phyloP scores from a whole-genome alignment of 2,329 filamentous ascomycete species.

The Phaeosphaeria sp. region DNA sequence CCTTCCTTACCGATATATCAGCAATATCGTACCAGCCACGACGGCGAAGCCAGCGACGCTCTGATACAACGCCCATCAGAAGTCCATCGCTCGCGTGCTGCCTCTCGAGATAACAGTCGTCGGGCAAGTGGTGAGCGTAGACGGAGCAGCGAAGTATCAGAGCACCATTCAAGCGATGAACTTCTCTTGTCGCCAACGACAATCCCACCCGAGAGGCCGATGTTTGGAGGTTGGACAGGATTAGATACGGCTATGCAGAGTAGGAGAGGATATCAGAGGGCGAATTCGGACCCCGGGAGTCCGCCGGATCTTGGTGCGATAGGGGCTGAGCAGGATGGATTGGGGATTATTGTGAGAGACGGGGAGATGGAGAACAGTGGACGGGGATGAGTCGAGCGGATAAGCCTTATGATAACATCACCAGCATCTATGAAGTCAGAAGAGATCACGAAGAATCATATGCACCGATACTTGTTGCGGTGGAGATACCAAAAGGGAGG shows the following conservation, averaged over 20 bases:
- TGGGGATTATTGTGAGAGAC: slow-evolving; percentile 11
- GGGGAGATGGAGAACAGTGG: not conserved
- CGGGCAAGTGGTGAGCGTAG: slow-evolving; percentile 8
- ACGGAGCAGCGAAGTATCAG: slow-evolving; percentile 1
- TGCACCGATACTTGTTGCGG: no score
- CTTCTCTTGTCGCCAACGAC: not conserved
- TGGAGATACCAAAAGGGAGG: no score
- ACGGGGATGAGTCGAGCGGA: no score
- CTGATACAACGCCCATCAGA: slow-evolving; percentile 17
- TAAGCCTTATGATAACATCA: no score
- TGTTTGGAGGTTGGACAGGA: slow-evolving; percentile 11
- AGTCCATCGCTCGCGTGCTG: slow-evolving; percentile 10
- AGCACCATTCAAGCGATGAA: not conserved
- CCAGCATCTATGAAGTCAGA: no score
- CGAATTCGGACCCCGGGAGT: slow-evolving; percentile 19
- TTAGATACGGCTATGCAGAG: slow-evolving; percentile 10
- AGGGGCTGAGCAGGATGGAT: slow-evolving; percentile 1
- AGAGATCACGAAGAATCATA: no score
- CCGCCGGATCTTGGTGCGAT: slow-evolving; percentile 6
- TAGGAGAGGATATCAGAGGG: slow-evolving; percentile 17
- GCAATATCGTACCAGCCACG: slow-evolving; percentile 9
- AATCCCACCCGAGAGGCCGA: not conserved
- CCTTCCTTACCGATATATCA: not conserved
- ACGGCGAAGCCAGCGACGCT: slow-evolving; percentile 8
- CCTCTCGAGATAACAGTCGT: not conserved